Evolutionary conservation across 495 filamentous ascomycete species (phyloP), one percentile per base, ranked within the genome.

Genomic region (Clavariopsis aquatica): DNA sequence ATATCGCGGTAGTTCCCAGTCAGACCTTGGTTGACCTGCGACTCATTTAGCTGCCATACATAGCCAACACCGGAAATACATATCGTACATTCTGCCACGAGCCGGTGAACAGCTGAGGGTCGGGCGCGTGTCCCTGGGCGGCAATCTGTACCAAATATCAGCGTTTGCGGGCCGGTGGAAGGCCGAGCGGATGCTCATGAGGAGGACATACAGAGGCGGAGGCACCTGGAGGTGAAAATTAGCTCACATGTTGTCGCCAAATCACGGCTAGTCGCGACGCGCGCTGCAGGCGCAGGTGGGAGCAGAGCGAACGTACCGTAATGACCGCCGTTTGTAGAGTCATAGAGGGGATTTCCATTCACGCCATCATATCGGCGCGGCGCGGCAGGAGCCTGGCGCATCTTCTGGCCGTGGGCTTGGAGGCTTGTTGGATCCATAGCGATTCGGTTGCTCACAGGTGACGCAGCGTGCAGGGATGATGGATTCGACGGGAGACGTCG

Each of bases 1-100:
- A 98, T 96, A 73, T 98, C 94, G 73, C 93, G 92, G 75, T 96
- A 96, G 47, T 87, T 88, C 57, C 93, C 94, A 65, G 87, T 88
- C 45, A 98, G 85, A 51, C 94, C 94, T 84, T 98, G 94, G 72
- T 94, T 96, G 61, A 96, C 92, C 90, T 94, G 71, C 38, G 49
- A 29, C 56, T 60, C 27, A 52, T 53, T 71, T 28, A 70, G 51
- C 52, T 26, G 15, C 27, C 60, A 23, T 8, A 19, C 34, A 2
- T 36, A 7, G 13, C 26, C 15, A 17, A n/a, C 29, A 24, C n/a
- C 1, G 26, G 22, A 19, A 31, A 27, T 26, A 52, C 23, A 55
- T 19, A 13, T 60, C 52, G 74, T 80, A 96, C 92, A 81, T 98
- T 98, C 72, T 91, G 88, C 92, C 95, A 98, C 56, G 91, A 87